A percentile compares a stretch with the other conserved stretches of the same genome.
Conservation (phyloP, 1,284 basidiomycete genomes). For the Tilletiopsis washingtonensis region DNA sequence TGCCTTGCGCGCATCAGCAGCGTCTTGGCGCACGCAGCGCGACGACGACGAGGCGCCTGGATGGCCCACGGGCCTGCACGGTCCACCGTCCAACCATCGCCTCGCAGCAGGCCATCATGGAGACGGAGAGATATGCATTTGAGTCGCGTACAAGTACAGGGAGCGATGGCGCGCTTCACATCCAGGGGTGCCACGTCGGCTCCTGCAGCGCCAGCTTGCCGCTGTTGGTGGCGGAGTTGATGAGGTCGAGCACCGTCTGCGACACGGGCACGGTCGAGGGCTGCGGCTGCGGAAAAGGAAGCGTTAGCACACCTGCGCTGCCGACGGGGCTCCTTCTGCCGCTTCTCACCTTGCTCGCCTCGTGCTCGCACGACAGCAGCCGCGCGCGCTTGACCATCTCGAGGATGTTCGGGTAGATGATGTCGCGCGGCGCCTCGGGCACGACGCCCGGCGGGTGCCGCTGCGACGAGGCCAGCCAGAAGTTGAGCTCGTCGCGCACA, state of each 20-base stretch:
- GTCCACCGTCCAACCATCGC: too few species aligned
- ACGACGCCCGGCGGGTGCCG: conserved; percentile 15
- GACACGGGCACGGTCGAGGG: conserved; percentile 6
- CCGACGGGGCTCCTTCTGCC: conserved; percentile 26
- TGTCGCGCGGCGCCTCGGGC: conserved; percentile 54
- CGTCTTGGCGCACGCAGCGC: too few species aligned
- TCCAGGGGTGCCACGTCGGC: conserved; percentile 20
- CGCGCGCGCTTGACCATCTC: conserved; percentile 77
- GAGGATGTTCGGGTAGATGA: conserved; percentile 67
- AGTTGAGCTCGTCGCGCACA: conserved; percentile 81
- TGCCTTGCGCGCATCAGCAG: too few species aligned
- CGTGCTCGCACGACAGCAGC: conserved; percentile 71
- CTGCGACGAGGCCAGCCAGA: conserved; percentile 54
- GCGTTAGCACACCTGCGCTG: too few species aligned
- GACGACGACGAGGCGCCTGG: too few species aligned
- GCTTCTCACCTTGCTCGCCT: conserved; percentile 72
- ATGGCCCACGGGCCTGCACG: too few species aligned
- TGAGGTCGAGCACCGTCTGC: conserved; percentile 75
- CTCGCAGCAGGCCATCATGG: too few species aligned
- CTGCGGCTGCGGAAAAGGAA: too few species aligned
- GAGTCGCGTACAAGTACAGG: too few species aligned
- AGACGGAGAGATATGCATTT: too few species aligned
- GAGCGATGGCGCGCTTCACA: too few species aligned
- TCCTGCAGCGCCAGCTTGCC: conserved; percentile 55
- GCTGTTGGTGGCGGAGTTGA: conserved; percentile 58